phyloP scores from a whole-genome alignment of 306 rosid species.

The Acmispon strigosus region DNA sequence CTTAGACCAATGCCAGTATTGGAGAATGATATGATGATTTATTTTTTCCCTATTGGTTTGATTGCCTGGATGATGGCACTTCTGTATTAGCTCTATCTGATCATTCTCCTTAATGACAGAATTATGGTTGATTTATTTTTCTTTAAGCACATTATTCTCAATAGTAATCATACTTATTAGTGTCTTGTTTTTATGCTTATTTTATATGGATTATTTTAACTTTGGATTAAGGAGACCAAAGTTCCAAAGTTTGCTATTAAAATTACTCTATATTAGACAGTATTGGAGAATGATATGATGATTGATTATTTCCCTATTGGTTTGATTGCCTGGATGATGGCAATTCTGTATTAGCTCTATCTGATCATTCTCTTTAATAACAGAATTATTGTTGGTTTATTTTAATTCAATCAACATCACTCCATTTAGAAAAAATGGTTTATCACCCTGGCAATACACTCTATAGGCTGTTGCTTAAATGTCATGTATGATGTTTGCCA shows the following conservation, averaged over 20 bases:
- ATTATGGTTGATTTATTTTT: no score
- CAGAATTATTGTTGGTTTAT: background rate
- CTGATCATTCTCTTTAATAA: constrained; percentile 30
- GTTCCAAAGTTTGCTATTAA: no score
- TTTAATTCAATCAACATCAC: background rate
- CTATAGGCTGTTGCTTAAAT: no score
- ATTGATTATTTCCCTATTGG: constrained; percentile 39
- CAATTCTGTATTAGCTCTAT: constrained; percentile 37
- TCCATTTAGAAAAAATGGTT: no score
- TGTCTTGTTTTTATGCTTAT: no score
- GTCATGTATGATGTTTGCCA: no score
- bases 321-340: constrained; percentile 43
- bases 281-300: constrained; percentile 32
- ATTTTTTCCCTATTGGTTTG: constrained; percentile 44
- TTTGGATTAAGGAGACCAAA: no score
- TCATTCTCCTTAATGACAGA: constrained; percentile 18
- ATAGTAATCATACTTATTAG: no score
- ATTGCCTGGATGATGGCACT: constrained; percentile 37
- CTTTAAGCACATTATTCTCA: no score
- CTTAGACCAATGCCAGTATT: background rate
- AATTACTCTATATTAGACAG: no score
- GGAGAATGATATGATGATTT: constrained; percentile 34
- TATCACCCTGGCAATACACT: no score
- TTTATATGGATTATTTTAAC: no score
- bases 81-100: constrained; percentile 45